These are phyloP conservation scores for Dryas alaskensis DNA, from an alignment of 306 rosid species.

Conservation along the genomic window DNA sequence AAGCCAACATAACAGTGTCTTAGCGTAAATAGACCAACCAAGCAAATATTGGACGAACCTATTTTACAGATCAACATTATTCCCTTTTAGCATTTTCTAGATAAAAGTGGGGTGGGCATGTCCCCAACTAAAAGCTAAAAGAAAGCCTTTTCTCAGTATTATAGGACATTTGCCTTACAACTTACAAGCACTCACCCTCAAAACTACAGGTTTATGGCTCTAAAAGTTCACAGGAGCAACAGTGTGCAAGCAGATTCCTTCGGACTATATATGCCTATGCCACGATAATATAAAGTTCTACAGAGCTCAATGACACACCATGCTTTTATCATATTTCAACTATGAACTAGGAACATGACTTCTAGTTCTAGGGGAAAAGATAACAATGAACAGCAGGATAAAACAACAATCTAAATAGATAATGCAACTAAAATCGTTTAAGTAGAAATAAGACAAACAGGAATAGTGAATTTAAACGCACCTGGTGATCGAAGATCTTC, in stretches of 20 bases:
- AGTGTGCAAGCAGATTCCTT: not conserved
- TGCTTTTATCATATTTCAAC: not conserved
- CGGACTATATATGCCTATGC: not conserved
- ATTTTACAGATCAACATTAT: not conserved
- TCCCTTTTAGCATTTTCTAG: not conserved
- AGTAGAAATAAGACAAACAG: not conserved
- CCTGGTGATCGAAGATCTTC: slow-evolving; percentile 90
- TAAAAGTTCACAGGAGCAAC: not conserved
- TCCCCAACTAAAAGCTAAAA: too few relatives aligned
- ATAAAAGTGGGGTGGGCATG: too few relatives aligned
- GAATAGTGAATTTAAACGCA: slow-evolving; percentile 18
- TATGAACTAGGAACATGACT: not conserved
- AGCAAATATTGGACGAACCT: not conserved
- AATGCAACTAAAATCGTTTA: not conserved
- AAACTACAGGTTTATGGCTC: not conserved
- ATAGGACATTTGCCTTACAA: too few relatives aligned
- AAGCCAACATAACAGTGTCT: too few relatives aligned
- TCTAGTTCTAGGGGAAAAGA: not conserved
- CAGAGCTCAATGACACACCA: not conserved
- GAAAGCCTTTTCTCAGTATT: too few relatives aligned
- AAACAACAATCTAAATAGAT: not conserved
- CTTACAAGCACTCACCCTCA: too few relatives aligned
- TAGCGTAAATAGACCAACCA: not conserved
- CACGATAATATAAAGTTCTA: not conserved
- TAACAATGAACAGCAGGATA: not conserved